These are phyloP conservation scores for Cordyceps javanica DNA, from an alignment of 2,329 filamentous ascomycete genomes.

Conservation along the genomic window DNA sequence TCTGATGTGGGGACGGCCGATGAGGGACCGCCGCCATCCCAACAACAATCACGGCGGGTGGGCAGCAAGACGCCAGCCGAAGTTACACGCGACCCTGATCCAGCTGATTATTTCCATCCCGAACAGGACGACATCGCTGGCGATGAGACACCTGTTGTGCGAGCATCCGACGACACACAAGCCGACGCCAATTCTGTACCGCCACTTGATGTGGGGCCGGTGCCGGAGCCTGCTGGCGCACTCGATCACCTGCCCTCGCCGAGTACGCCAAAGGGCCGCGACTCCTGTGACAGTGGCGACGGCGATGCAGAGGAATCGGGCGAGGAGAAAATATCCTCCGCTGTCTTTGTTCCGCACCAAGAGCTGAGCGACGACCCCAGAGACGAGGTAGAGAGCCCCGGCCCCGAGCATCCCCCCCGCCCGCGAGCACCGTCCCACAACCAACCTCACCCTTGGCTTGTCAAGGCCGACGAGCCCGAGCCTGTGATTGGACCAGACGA, in stretches of 20 bases:
- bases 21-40: not conserved
- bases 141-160: constrained; percentile 11
- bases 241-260: constrained; percentile 24
- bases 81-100: constrained; percentile 17
- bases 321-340: constrained; percentile 82
- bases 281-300: constrained; percentile 30
- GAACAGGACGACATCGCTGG: not conserved
- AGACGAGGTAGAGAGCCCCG: constrained; percentile 24
- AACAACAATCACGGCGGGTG: not conserved
- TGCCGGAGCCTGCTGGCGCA: not conserved
- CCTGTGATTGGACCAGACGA: constrained; percentile 24
- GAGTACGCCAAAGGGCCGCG: constrained; percentile 32
- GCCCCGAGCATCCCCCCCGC: constrained; percentile 41
- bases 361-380: constrained; percentile 35
- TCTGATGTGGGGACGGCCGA: not conserved
- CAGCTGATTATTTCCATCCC: not conserved
- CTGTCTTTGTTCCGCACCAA: constrained; percentile 74
- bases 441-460: constrained; percentile 46
- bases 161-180: constrained; percentile 14
- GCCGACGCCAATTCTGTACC: not conserved
- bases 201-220: constrained; percentile 10
- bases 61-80: not conserved
- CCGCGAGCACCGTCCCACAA: constrained; percentile 35
- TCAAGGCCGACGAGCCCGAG: constrained; percentile 49
- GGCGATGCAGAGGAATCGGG: constrained; percentile 56